Evolutionary conservation across 768 basidiomycete genomes (phyloP).

Genomic region (Chiua virens): DNA sequence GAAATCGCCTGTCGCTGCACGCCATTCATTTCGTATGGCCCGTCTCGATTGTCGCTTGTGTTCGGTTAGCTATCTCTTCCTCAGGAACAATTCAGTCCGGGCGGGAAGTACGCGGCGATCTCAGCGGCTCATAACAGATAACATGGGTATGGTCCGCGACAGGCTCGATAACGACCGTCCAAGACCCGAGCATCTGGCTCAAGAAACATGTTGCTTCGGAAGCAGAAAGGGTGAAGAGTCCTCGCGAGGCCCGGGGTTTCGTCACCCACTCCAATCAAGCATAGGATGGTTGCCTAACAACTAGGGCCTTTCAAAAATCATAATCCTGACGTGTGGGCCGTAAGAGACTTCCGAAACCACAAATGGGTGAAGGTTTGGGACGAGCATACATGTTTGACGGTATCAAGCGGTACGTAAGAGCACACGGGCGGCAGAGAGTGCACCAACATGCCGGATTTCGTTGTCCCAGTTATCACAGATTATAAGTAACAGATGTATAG

Average conservation of each 20-base stretch:
- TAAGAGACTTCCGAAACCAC: too few relatives aligned
- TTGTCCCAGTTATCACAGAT: constrained; percentile 46
- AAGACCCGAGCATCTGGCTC: background rate
- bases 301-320: background rate
- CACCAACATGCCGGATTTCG: constrained; percentile 15
- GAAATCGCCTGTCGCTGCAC: background rate
- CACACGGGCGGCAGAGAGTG: constrained; percentile 15
- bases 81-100: background rate
- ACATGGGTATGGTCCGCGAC: constrained; percentile 8
- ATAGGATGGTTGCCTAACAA: constrained; percentile 1
- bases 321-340: background rate
- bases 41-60: background rate
- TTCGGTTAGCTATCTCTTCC: background rate
- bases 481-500: too few relatives aligned
- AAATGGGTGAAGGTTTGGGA: too few relatives aligned
- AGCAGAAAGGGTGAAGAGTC: background rate
- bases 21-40: background rate
- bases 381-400: too few relatives aligned
- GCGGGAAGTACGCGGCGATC: background rate
- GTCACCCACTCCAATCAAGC: background rate
- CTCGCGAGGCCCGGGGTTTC: background rate
- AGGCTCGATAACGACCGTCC: background rate
- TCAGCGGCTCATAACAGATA: background rate
- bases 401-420: background rate
- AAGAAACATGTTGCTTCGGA: constrained; percentile 2